These are phyloP conservation scores for Yamadazyma triangularis DNA, from an alignment of 1,139 yeast genomes.

Conservation along the genomic window DNA sequence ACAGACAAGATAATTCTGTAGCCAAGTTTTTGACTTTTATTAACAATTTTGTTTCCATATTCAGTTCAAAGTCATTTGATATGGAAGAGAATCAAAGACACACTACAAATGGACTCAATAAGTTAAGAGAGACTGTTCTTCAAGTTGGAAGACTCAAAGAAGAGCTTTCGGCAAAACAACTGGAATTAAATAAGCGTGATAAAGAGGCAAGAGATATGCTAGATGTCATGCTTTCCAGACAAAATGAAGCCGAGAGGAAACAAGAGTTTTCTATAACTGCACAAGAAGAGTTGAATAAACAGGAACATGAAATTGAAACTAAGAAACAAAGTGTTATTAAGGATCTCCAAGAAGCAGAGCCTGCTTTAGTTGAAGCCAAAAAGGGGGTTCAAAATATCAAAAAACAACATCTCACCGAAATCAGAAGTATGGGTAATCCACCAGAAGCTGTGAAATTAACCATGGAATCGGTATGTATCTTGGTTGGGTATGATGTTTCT, in stretches of 20 bases:
- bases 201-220: conserved; percentile 68
- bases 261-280: conserved; percentile 82
- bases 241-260: conserved; percentile 88
- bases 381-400: conserved; percentile 86
- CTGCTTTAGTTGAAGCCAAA: conserved; percentile 80
- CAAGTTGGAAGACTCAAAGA: conserved; percentile 61
- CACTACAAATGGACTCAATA: conserved; percentile 68
- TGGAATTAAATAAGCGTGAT: conserved; percentile 51
- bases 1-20: conserved; percentile 10
- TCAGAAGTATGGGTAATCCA: conserved; percentile 86
- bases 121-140: conserved; percentile 71
- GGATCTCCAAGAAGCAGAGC: conserved; percentile 75
- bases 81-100: conserved; percentile 71
- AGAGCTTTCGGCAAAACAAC: conserved; percentile 51
- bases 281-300: conserved; percentile 63
- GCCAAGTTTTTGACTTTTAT: conserved; percentile 55
- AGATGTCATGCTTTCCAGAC: conserved; percentile 76
- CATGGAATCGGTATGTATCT: conserved; percentile 80
- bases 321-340: conserved; percentile 53
- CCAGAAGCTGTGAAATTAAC: conserved; percentile 85
- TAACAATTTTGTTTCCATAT: conserved; percentile 42
- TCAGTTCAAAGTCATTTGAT: conserved; percentile 38
- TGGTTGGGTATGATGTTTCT: conserved; percentile 66
- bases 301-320: conserved; percentile 56
- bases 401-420: conserved; percentile 86